These are phyloP conservation scores for Pilaira anomala DNA, from an alignment of 192 early-diverging fungal genomes.

Conservation along the genomic window DNA sequence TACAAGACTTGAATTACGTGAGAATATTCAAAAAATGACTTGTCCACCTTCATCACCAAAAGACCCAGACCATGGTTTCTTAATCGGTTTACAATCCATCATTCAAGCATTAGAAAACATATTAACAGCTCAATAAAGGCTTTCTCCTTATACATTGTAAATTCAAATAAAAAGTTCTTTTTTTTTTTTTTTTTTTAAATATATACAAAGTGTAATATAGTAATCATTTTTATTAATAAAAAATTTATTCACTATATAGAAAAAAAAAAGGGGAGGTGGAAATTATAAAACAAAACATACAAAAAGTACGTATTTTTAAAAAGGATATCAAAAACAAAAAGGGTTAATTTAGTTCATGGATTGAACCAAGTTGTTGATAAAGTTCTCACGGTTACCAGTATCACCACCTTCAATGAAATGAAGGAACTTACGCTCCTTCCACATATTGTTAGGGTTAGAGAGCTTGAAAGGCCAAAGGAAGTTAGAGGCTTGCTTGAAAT, in stretches of 20 bases:
- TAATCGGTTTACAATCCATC: constrained; percentile 71
- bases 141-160: too few species aligned
- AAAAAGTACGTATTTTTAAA: too few species aligned
- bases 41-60: constrained; percentile 37
- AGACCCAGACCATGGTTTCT: constrained; percentile 77
- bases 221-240: constrained; percentile 2
- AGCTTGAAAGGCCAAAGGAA: constrained; percentile 99
- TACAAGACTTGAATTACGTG: constrained; percentile 39
- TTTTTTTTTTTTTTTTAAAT: neutral
- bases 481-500: constrained; percentile 92
- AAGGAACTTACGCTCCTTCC: constrained; percentile 84
- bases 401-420: constrained; percentile 99
- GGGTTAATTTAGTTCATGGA: constrained; percentile 90
- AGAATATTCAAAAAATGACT: constrained; percentile 25
- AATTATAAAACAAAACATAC: too few species aligned
- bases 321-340: too few species aligned
- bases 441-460: constrained; percentile 97
- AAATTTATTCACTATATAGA: too few species aligned
- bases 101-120: constrained; percentile 61
- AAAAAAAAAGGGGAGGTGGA: too few species aligned
- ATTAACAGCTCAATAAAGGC: too few species aligned
- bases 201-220: neutral
- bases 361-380: constrained; percentile 94
- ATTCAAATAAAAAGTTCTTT: neutral
- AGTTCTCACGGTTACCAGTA: constrained; percentile 92